Conservation (phyloP, 2,329 filamentous ascomycete species). For the Cladosporium sp. region DNA sequence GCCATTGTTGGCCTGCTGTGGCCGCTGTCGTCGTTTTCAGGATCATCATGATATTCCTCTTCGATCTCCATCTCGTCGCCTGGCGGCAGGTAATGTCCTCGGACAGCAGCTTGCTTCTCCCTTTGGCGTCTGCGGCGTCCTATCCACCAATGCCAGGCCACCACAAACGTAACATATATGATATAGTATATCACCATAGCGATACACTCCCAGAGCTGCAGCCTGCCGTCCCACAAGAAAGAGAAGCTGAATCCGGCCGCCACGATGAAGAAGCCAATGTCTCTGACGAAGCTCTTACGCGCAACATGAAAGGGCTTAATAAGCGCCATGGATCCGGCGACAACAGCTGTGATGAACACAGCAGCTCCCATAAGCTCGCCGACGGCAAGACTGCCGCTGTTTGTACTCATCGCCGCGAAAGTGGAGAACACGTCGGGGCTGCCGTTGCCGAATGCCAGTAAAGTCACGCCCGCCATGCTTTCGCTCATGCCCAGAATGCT, state of each 20-base stretch:
- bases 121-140: conserved; percentile 58
- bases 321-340: conserved; percentile 94
- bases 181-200: conserved; percentile 88
- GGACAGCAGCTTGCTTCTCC: conserved; percentile 65
- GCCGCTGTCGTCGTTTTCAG: conserved; percentile 40
- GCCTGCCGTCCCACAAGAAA: conserved; percentile 77
- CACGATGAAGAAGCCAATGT: conserved; percentile 87
- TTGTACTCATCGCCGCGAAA: conserved; percentile 94
- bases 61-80: conserved; percentile 57
- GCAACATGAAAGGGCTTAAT: conserved; percentile 94
- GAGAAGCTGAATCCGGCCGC: conserved; percentile 83
- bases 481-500: conserved; percentile 88
- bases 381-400: conserved; percentile 94
- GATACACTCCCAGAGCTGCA: conserved; percentile 85
- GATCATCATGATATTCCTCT: conserved; percentile 51
- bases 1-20: conserved; percentile 37
- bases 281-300: conserved; percentile 82
- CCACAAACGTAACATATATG: conserved; percentile 84
- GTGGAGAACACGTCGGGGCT: conserved; percentile 98
- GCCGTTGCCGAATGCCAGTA: conserved; percentile 94
- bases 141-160: conserved; percentile 87
- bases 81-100: conserved; percentile 66
- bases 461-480: conserved; percentile 92
- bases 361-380: conserved; percentile 94
- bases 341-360: conserved; percentile 92